phyloP scores from a whole-genome alignment of 2,329 filamentous ascomycete species.

The Fusarium paranaense region DNA sequence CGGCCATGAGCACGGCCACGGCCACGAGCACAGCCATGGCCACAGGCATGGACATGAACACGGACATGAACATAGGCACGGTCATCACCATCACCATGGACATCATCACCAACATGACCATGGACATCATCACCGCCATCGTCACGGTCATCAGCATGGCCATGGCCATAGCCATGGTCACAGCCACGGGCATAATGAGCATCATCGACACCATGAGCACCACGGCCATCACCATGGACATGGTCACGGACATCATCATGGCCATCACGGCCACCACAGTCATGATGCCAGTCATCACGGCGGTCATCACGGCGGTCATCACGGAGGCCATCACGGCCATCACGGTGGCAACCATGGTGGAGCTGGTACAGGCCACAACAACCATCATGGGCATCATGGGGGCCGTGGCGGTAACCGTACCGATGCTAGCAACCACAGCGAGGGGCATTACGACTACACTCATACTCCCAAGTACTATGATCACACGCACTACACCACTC shows the following conservation, averaged over 20 bases:
- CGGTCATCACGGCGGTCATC: neutral
- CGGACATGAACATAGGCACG: neutral
- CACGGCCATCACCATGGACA: slow-evolving; percentile 11
- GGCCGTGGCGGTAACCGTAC: neutral
- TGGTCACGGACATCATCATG: neutral
- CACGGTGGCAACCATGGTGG: neutral
- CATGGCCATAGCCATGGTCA: neutral
- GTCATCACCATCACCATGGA: neutral
- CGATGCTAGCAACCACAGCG: slow-evolving; percentile 1
- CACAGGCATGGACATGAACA: neutral
- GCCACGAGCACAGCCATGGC: slow-evolving; percentile 1
- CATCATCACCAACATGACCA: neutral
- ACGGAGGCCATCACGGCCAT: neutral
- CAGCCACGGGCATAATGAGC: neutral
- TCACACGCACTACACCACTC: slow-evolving; percentile 15
- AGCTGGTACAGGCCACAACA: neutral
- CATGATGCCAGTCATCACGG: neutral
- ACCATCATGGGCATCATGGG: slow-evolving; percentile 4
- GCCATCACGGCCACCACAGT: neutral
- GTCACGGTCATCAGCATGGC: neutral
- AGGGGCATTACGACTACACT: slow-evolving; percentile 27
- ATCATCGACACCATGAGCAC: slow-evolving; percentile 5
- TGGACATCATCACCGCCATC: neutral
- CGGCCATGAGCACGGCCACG: neutral
- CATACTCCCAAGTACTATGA: slow-evolving; percentile 25